Evolutionary conservation across 305 asterid species (phyloP), one percentile per base, ranked within the genome.

Genomic region (Rubia peregrina): DNA sequence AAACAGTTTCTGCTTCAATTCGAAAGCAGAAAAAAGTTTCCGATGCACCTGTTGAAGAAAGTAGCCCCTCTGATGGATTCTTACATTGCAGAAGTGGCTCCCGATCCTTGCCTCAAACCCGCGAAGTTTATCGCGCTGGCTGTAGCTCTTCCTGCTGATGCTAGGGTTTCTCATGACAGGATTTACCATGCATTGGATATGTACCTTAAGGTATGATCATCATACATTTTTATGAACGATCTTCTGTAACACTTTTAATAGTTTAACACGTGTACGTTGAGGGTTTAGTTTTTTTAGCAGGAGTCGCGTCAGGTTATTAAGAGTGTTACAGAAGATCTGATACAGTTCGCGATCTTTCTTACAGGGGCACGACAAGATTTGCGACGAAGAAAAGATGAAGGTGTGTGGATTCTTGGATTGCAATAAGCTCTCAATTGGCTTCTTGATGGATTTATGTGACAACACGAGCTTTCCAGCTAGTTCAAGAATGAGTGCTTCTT

Each of bases 81-180:
- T 61, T 89, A 83, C 78, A 78, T 85, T 22, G 74, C 72, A 59
- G 89, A 89, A 83, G 87, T 85, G 30, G 86, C 93, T 16, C 91
- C 96, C 48, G 96, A 89, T 80, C 85, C 83, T 10, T 22, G 16
- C 61, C 79, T 89, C 14, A 74, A 70, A 55, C 84, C 87, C 59
- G 57, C 70, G 63, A 84, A 80, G 73, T 87, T 89, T 74, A 56
- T 75, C 41, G 82, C 83, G 42, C 77, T 89, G 76, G 82, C 68
- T 24, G 72, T 74, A 48, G 72, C 78, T 14, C 55, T 85, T 17
- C 91, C 93, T 5, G 85, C 82, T 68, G 51, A 68, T 40, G 83
- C 89, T 57, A 80, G 96, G 78, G 87, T 79, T 51, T 74, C 86
- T 38, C 76, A 79, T 74, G 91, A 87, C 72, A 73, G 22, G 56